Base-by-base conservation (phyloP, 371 early-diverging fungal genomes). In the Dichotomocladium elegans region DNA sequence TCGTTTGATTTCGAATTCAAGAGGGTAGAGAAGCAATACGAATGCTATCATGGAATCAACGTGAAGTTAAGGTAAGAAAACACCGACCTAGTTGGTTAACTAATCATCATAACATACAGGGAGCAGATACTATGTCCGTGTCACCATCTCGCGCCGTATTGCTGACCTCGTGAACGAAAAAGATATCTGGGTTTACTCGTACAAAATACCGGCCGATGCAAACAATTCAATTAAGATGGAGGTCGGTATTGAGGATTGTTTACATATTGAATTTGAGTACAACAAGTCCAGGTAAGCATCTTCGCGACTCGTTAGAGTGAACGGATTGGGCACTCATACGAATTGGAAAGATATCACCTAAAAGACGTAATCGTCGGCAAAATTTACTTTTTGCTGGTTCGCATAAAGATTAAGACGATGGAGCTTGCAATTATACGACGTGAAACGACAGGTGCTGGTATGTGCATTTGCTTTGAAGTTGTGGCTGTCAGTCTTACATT, bases 371-470 rank as follows among this genome's bases (percentile, higher is more conserved):
- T 99, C 64, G 95, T 98, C 17, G 99, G 99, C 53, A 96, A 96
- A 64, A 96, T 99, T 59, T 96, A 95, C 77, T 99, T 99, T 70
- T 71, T 98, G 45, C 79, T 99, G 30, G 98, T 99, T 14, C 92
- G 98, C 46, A 98, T 99, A 67, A 98, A 98, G 74, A 94, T 99
- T 71, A 97, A 96, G 63, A 90, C 96, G 57, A 98, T 99, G 98
- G 99, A 99, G 63, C 82, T 99, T 30, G 93, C 95, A 15, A 98
- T 99, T 57, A 94, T 98, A 46, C 85, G 97, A 27, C 81, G 98
- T n/a, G 99, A 99, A 68, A 93, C 95, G 0, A 95, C 96, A 3
- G 99, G 98, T 6, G 88, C 89, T 42, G 47, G 77, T 77, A 67
- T 59, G 66, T n/a, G n/a, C n/a, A n/a, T 24, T 34, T 9, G 22